phyloP scores from a whole-genome alignment of 768 basidiomycete genomes.

The Panellus pusillus region DNA sequence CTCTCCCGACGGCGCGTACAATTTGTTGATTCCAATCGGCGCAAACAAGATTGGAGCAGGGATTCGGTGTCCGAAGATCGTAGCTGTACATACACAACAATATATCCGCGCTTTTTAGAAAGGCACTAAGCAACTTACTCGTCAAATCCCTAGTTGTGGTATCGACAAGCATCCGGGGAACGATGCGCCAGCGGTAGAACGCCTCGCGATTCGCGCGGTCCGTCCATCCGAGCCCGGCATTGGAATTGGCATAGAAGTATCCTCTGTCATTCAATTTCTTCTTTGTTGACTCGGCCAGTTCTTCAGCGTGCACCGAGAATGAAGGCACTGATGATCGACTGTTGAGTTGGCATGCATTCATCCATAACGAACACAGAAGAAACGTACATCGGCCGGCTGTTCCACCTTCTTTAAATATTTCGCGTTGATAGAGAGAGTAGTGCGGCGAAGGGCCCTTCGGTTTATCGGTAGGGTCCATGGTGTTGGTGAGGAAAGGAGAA shows the following conservation, averaged over 20 bases:
- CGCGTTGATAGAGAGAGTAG: slow-evolving; percentile 52
- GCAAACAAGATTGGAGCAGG: slow-evolving; percentile 55
- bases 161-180: slow-evolving; percentile 58
- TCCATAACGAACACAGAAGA: neutral
- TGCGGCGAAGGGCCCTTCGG: slow-evolving; percentile 47
- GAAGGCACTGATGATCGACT: slow-evolving; percentile 33
- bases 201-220: slow-evolving; percentile 54
- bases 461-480: slow-evolving; percentile 50
- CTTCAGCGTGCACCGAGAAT: slow-evolving; percentile 40
- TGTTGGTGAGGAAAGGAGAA: neutral
- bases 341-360: neutral
- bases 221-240: slow-evolving; percentile 54
- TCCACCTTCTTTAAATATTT: slow-evolving; percentile 44
- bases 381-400: slow-evolving; percentile 34
- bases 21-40: slow-evolving; percentile 56
- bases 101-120: no score
- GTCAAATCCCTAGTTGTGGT: slow-evolving; percentile 43
- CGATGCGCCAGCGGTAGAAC: slow-evolving; percentile 53
- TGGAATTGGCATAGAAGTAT: slow-evolving; percentile 53
- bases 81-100: slow-evolving; percentile 31
- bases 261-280: slow-evolving; percentile 36
- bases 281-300: slow-evolving; percentile 23
- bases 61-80: slow-evolving; percentile 47
- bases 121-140: slow-evolving; percentile 27
- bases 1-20: slow-evolving; percentile 47